Evolutionary conservation across 257 asterid genomes (phyloP).

Genomic region (Solanum habrochaites): DNA sequence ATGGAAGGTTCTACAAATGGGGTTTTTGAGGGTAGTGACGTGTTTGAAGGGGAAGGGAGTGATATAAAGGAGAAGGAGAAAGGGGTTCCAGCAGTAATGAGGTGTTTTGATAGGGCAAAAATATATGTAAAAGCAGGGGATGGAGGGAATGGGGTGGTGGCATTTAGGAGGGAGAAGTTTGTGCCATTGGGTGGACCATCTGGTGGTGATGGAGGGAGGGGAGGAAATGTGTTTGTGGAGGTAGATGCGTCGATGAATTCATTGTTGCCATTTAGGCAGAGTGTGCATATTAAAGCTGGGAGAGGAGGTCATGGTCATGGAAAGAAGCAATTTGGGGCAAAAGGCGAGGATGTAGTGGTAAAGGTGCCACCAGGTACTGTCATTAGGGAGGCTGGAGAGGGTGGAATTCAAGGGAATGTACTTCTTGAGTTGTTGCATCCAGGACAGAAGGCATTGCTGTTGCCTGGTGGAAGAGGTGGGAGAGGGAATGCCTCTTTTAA

Average conservation of each 20-base stretch:
- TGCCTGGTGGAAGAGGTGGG: conserved; percentile 95
- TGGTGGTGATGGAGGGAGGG: conserved; percentile 97
- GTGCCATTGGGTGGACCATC: conserved; percentile 95
- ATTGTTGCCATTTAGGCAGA: conserved; percentile 68
- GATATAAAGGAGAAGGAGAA: conserved; percentile 65
- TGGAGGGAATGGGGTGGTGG: conserved; percentile 94
- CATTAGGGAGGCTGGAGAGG: conserved; percentile 52
- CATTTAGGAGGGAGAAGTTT: conserved; percentile 87
- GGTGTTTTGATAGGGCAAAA: conserved; percentile 87
- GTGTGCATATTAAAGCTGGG: conserved; percentile 75
- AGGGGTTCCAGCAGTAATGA: conserved; percentile 96
- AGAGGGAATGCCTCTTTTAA: conserved; percentile 89
- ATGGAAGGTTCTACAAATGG: conserved; percentile 10
- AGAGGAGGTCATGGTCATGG: conserved; percentile 91
- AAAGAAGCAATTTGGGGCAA: conserved; percentile 60
- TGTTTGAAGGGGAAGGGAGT: conserved; percentile 29
- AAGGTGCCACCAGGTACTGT: conserved; percentile 96
- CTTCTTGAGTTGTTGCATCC: conserved; percentile 68
- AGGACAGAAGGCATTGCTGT: conserved; percentile 68
- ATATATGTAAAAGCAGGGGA: conserved; percentile 78
- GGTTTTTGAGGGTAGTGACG: conserved; percentile 7
- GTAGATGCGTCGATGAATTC: conserved; percentile 84
- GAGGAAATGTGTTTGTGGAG: conserved; percentile 76
- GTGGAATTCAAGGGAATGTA: conserved; percentile 26
- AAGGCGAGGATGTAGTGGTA: conserved; percentile 66